Percentiles rank a stretch among this genome's conserved stretches.
phyloP scores from a whole-genome alignment of 768 basidiomycete genomes.

The Cytidiella melzeri region DNA sequence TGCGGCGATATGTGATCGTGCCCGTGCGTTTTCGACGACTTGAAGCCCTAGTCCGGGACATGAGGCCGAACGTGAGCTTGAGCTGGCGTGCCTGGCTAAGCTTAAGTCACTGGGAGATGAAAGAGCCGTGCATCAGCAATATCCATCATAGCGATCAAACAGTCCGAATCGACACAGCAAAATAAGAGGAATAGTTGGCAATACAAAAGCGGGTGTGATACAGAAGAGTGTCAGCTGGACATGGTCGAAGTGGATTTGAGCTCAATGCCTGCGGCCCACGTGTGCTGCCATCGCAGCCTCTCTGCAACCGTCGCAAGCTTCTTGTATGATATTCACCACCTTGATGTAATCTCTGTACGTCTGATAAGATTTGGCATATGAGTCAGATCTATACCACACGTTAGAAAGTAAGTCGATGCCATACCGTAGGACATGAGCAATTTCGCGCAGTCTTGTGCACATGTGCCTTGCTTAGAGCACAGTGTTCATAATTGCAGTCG shows the following conservation, averaged over 20 bases:
- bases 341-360: conserved; percentile 40
- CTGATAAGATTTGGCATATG: conserved; percentile 7
- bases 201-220: neutral
- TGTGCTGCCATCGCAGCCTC: conserved; percentile 18
- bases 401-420: neutral
- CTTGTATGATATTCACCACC: conserved; percentile 62
- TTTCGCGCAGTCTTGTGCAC: conserved; percentile 51
- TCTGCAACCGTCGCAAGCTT: conserved; percentile 52
- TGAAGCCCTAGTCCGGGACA: neutral
- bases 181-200: neutral
- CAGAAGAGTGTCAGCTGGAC: neutral
- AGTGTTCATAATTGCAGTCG: conserved; percentile 48
- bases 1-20: conserved; percentile 4
- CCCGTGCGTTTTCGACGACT: neutral
- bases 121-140: too few relatives aligned
- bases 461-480: conserved; percentile 52
- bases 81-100: neutral
- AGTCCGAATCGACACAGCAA: neutral
- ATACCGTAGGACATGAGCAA: conserved; percentile 47
- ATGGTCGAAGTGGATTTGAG: neutral
- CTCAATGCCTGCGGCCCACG: conserved; percentile 12
- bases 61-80: conserved; percentile 5
- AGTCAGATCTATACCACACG: neutral
- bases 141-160: neutral
- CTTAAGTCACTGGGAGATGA: neutral